Conservation (phyloP, 192 early-diverging fungal genomes). For the Linnemannia schmuckeri region DNA sequence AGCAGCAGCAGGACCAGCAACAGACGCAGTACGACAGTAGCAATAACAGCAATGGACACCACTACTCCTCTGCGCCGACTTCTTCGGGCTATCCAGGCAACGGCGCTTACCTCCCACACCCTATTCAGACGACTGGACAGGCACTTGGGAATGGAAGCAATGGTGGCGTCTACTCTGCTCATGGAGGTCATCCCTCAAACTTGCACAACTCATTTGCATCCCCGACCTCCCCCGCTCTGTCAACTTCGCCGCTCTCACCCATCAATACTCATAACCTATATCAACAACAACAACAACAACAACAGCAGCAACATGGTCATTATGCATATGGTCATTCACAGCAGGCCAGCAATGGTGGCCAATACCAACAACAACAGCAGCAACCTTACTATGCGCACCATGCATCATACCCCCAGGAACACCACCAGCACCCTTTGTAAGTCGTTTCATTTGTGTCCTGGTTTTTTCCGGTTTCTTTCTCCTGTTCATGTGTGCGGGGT, state of each 20-base stretch:
- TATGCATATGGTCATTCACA: conserved; percentile 22
- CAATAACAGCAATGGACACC: conserved; percentile 22
- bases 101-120: conserved; percentile 23
- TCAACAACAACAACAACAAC: conserved; percentile 15
- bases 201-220: conserved; percentile 32
- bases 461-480: not conserved
- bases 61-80: conserved; percentile 8
- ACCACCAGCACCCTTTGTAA: conserved; percentile 34
- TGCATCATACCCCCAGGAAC: conserved; percentile 39
- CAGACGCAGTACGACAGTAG: conserved; percentile 8
- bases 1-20: conserved; percentile 8
- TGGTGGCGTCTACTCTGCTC: conserved; percentile 16
- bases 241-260: conserved; percentile 25
- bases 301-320: conserved; percentile 24
- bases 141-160: conserved; percentile 11
- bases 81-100: conserved; percentile 16
- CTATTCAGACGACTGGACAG: conserved; percentile 29
- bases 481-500: not conserved
- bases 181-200: not conserved
- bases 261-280: conserved; percentile 2
- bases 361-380: conserved; percentile 16
- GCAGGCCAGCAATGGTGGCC: not conserved
- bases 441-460: not conserved
- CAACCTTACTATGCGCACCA: conserved; percentile 40
- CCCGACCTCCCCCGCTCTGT: conserved; percentile 25